Conservation (phyloP, 495 filamentous ascomycete species). For the Clavariopsis aquatica region DNA sequence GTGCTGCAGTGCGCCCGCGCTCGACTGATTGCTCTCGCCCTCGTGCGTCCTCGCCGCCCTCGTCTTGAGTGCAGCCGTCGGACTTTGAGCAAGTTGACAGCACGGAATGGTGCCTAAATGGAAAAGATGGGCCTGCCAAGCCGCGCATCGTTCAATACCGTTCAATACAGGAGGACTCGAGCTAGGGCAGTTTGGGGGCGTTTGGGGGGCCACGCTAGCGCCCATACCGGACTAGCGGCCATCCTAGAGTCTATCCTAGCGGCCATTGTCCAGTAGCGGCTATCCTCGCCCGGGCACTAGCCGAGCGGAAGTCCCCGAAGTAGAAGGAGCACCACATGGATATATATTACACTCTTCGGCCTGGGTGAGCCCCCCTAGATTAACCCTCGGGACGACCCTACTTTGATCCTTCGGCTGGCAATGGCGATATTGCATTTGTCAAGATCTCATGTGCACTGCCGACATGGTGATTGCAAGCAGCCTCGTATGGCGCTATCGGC, state of each 20-base stretch:
- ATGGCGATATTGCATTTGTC: not conserved
- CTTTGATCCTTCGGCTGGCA: not conserved
- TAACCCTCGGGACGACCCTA: not conserved
- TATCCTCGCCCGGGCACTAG: no score
- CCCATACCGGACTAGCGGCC: no score
- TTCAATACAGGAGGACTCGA: no score
- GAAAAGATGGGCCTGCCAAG: not conserved
- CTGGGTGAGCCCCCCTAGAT: not conserved
- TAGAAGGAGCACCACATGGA: slow-evolving; percentile 1
- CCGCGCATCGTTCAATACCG: not conserved
- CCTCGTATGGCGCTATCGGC: not conserved
- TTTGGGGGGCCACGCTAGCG: no score
- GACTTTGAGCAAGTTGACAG: not conserved
- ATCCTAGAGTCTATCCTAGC: no score
- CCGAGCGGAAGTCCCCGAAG: not conserved
- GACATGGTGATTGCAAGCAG: not conserved
- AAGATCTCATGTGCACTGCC: not conserved
- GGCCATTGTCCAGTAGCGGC: no score
- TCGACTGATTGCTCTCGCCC: no score
- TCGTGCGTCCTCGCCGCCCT: no score
- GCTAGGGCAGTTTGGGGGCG: no score
- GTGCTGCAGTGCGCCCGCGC: no score
- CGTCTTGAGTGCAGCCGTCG: no score
- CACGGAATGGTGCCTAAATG: no score
- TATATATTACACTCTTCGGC: not conserved